phyloP scores from a whole-genome alignment of 2,329 filamentous ascomycete genomes.

The Ophiostoma piceae region DNA sequence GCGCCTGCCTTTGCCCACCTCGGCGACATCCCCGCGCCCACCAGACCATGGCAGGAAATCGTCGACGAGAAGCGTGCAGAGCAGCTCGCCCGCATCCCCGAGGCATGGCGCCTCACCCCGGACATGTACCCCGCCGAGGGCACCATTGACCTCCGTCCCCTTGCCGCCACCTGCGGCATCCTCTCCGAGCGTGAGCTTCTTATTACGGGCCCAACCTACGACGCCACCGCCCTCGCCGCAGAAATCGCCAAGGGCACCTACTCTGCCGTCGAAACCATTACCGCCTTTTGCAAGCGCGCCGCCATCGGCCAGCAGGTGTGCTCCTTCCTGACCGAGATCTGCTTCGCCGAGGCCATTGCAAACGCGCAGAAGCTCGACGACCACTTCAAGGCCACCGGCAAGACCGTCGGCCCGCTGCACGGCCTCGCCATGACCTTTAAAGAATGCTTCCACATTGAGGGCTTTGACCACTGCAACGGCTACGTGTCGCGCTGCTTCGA shows the following conservation, averaged over 20 bases:
- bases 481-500: conserved; percentile 28
- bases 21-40: conserved; percentile 2
- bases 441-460: conserved; percentile 44
- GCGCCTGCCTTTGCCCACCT: conserved; percentile 11
- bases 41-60: conserved; percentile 21
- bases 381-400: conserved; percentile 31
- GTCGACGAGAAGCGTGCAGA: conserved; percentile 23
- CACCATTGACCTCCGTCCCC: conserved; percentile 22
- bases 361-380: conserved; percentile 35
- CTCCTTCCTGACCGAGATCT: conserved; percentile 44
- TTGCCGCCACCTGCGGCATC: conserved; percentile 20
- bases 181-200: conserved; percentile 16
- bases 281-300: conserved; percentile 26
- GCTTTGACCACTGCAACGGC: conserved; percentile 38
- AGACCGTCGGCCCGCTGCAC: conserved; percentile 36
- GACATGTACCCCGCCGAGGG: conserved; percentile 20
- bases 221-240: conserved; percentile 3
- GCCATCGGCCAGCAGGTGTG: conserved; percentile 32
- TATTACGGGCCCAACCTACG: conserved; percentile 18
- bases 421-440: conserved; percentile 47
- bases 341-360: conserved; percentile 34
- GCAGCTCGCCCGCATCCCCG: conserved; percentile 25
- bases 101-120: conserved; percentile 21
- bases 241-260: conserved; percentile 30
- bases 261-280: conserved; percentile 20